Base-by-base conservation (phyloP, 164 flowering plant species). In the Buxus sempervirens region DNA sequence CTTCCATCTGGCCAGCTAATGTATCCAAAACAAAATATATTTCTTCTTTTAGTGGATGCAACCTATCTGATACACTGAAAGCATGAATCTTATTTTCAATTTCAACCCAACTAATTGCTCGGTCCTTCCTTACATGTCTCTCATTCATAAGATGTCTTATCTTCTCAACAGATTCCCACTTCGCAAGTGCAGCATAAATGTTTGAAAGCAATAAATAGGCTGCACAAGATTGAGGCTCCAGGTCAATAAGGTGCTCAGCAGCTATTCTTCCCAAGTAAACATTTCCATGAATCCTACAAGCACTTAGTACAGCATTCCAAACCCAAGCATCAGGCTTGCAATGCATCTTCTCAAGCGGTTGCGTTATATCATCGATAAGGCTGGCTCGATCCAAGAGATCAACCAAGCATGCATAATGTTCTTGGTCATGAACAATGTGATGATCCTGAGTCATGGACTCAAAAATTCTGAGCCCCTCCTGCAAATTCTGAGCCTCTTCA, bases 381-480 rank as follows among this genome's bases (percentile, higher is more conserved):
- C 94, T 94, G 58, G 87, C 85, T 61, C 88, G 80, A 36, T 88
- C 90, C 54, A 90, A 76, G 24, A 87, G 78, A 82, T 84, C 90
- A 65, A 85, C 77, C 59, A 90, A 71, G 75, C 92, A 86, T 0
- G 90, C 88, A 74, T 81, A 84, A 76, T 86, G 94, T 64, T 87
- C 91, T 71, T 78, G 83, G 69, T 81, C 70, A 0, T 89, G 91
- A 69, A 72, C 22, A 70, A 88, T 71, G 23, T 79, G 76, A 71
- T 82, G 80, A 65, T 73, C 74, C 65, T 24, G 3, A 60, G 69
- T 69, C 85, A 91, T 83, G 61, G 77, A 76, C 41, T 80, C 72
- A 56, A 89, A 86, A 65, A 76, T 66, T 22, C 57, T 26, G 25
- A 81, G 82, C 36, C 97, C 95, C 68, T 82, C 84, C 38, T 84